A percentile compares a stretch with the other conserved stretches of the same genome.
These are phyloP conservation scores for Staphylotrichum longicolle DNA, from an alignment of 495 filamentous ascomycete genomes.

Conservation along the genomic window DNA sequence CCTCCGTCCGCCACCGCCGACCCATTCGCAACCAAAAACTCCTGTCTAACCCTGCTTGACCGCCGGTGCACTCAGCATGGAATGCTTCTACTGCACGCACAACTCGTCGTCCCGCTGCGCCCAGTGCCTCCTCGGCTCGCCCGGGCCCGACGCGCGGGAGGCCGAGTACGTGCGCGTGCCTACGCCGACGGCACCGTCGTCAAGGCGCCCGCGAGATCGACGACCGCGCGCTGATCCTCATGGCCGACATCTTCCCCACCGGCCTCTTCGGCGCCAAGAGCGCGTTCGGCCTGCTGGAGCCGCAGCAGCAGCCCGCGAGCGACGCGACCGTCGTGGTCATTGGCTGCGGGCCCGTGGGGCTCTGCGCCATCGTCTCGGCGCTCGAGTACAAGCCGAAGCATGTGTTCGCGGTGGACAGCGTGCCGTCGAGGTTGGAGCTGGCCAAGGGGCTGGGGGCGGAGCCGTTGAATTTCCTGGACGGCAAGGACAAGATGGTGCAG, in stretches of 20 bases:
- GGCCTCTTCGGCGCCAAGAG: slow-evolving; percentile 88
- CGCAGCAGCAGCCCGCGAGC: slow-evolving; percentile 51
- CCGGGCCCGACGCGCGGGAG: slow-evolving; percentile 79
- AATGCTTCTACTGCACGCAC: slow-evolving; percentile 88
- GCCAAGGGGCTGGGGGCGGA: slow-evolving; percentile 79
- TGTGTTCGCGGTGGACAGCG: slow-evolving; percentile 81
- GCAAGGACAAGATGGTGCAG: slow-evolving; percentile 64
- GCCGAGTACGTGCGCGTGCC: slow-evolving; percentile 85
- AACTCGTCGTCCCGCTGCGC: slow-evolving; percentile 80
- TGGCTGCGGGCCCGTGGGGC: slow-evolving; percentile 84
- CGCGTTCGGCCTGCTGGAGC: slow-evolving; percentile 66
- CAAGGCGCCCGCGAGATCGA: slow-evolving; percentile 73
- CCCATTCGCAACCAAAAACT: no score
- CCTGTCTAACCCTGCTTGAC: no score
- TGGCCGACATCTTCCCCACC: slow-evolving; percentile 85
- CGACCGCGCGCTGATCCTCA: slow-evolving; percentile 78
- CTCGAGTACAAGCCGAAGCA: slow-evolving; percentile 77
- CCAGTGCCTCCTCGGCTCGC: slow-evolving; percentile 67
- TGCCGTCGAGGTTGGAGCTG: slow-evolving; percentile 72
- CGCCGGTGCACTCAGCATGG: slow-evolving; percentile 50
- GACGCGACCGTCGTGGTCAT: slow-evolving; percentile 77
- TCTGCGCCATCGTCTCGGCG: slow-evolving; percentile 84
- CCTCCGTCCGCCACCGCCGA: no score
- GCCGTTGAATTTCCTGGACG: slow-evolving; percentile 71
- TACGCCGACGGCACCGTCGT: slow-evolving; percentile 80